Base-by-base conservation (phyloP, 768 basidiomycete genomes). In the Hericium coralloides region DNA sequence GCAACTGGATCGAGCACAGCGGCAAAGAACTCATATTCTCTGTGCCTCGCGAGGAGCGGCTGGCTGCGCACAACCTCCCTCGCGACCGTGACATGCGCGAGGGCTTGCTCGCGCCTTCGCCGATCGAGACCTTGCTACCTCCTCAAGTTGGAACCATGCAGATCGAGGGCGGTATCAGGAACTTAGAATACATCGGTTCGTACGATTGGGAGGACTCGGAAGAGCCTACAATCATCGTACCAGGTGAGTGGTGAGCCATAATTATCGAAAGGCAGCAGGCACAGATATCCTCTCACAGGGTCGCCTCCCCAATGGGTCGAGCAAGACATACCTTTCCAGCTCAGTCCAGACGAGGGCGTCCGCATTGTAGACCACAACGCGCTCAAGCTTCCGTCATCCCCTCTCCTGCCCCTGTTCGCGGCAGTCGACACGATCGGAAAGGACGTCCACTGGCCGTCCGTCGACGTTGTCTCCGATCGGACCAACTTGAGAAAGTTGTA, bases 401-500 rank as follows among this genome's bases (percentile, higher is more conserved):
- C 76, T 0, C 65, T 82, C 58, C 61, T 84, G 3, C 85, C 88
- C 12, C 71, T 88, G 59, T 72, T 89, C 52, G 74, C 72, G 22
- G 81, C 87, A 2, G 79, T 82, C 22, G 81, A 85, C 62, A 69
- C 69, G 22, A 53, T 66, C 25, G 61, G 58, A 14, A 66, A 68
- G 43, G 62, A 64, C 8, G 67, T 74, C 26, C 69, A 73, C 54
- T 76, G 75, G 71, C 65, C 69, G 45, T 41, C 61, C 3, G 65
- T 80, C 6, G 73, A 79, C 45, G 51, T 74, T 47, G 70, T 89
- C 58, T 82, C 84, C 0, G 86, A 88, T 63, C 76, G 88, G 26
- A 89, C 87, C 62, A 74, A 73, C 23, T 69, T 89, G 17, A 76
- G 86, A 23, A 87, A 85, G 66, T 69, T 89, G 41, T 63, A 82